Conservation (phyloP, 1,139 yeast species). For the Suhomyces yuchorum region DNA sequence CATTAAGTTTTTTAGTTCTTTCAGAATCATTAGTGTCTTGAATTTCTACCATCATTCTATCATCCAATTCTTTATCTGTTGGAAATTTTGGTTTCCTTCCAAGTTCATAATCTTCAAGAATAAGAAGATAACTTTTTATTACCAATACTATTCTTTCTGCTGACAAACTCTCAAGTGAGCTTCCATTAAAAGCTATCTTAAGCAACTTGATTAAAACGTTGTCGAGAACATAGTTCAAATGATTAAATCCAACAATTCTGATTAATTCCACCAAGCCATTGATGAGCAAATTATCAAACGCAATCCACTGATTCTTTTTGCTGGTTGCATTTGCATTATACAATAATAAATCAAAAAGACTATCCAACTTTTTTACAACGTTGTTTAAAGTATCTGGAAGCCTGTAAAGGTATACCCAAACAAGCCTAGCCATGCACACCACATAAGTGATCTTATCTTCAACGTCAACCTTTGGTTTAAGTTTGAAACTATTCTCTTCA, state of each 20-base stretch:
- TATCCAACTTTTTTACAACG: constrained; percentile 61
- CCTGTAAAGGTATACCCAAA: constrained; percentile 89
- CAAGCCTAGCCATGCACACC: constrained; percentile 66
- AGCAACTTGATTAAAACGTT: constrained; percentile 68
- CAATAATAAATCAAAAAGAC: constrained; percentile 57
- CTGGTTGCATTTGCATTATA: constrained; percentile 43
- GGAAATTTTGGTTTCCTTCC: constrained; percentile 77
- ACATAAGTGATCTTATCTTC: constrained; percentile 67
- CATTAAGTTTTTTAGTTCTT: constrained; percentile 18
- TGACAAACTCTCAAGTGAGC: constrained; percentile 57
- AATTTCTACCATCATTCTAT: constrained; percentile 21
- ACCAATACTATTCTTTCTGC: constrained; percentile 75
- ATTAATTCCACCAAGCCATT: constrained; percentile 70
- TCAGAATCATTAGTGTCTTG: constrained; percentile 5
- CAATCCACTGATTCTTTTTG: constrained; percentile 73
- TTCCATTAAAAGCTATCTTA: constrained; percentile 56
- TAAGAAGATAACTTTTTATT: constrained; percentile 67
- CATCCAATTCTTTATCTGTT: constrained; percentile 52
- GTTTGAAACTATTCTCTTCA: constrained; percentile 48
- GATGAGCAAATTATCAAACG: constrained; percentile 60
- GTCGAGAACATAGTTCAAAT: constrained; percentile 77
- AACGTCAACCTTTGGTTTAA: constrained; percentile 44
- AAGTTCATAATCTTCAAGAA: constrained; percentile 60
- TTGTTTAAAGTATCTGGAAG: constrained; percentile 86
- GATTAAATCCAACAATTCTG: constrained; percentile 76